Conservation (phyloP, 164 flowering plant genomes). For the Annona squamosa region DNA sequence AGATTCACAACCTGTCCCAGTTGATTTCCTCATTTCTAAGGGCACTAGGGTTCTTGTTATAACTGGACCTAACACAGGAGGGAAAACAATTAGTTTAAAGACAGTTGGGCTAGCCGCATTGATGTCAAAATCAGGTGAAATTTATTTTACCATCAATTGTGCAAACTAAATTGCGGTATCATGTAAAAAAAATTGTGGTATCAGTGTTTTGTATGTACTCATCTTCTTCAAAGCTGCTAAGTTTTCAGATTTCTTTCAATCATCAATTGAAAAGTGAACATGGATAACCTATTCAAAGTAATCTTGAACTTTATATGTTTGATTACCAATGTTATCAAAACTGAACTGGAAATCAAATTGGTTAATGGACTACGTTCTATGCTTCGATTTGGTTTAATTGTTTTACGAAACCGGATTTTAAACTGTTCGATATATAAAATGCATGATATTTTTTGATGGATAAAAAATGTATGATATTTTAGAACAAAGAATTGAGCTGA, state of each 20-base stretch:
- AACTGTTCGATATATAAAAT: too few species aligned
- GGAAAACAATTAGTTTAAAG: conserved; percentile 93
- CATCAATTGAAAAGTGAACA: too few species aligned
- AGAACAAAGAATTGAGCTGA: too few species aligned
- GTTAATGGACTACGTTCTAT: too few species aligned
- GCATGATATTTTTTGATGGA: too few species aligned
- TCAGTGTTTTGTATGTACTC: neutral
- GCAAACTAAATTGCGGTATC: neutral
- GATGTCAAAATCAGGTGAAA: conserved; percentile 93
- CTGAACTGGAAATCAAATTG: neutral
- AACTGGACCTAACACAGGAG: conserved; percentile 96
- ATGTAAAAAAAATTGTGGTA: neutral
- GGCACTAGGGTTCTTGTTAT: conserved; percentile 68
- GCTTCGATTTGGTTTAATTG: too few species aligned
- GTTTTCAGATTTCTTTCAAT: neutral
- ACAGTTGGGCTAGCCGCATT: conserved; percentile 84
- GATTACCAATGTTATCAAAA: neutral
- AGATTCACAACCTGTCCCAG: conserved; percentile 64
- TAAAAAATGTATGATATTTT: too few species aligned
- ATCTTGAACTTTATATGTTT: neutral
- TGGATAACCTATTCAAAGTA: neutral
- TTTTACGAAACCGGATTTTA: too few species aligned
- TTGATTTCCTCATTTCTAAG: conserved; percentile 58
- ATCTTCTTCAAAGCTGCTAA: neutral
- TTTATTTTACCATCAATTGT: neutral